phyloP scores from a whole-genome alignment of 768 basidiomycete genomes.

The Boletus sp. region DNA sequence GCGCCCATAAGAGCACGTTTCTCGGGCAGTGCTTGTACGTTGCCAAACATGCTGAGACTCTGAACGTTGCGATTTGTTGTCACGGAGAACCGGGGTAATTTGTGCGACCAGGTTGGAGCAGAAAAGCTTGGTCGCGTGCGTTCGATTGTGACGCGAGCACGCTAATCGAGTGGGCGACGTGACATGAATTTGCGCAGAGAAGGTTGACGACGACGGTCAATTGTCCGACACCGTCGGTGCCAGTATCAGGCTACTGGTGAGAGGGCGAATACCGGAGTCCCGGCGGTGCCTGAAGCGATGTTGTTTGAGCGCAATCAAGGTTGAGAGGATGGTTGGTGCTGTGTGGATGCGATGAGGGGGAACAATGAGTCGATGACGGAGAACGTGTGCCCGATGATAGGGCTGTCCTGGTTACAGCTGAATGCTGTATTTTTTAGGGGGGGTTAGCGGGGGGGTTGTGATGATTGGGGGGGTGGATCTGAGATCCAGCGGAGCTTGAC shows the following conservation, averaged over 20 bases:
- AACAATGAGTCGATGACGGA: neutral
- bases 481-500: slow-evolving; percentile 8
- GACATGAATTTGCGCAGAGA: neutral
- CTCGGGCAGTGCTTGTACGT: neutral
- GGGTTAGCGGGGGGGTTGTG: slow-evolving; percentile 8
- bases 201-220: neutral
- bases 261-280: neutral
- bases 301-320: neutral
- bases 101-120: neutral
- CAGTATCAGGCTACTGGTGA: neutral
- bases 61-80: neutral
- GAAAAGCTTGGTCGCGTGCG: neutral
- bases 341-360: neutral
- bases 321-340: neutral
- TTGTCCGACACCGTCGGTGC: neutral
- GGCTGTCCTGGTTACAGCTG: no score
- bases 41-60: neutral
- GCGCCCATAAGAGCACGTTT: neutral
- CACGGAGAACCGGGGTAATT: neutral
- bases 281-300: neutral
- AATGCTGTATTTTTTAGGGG: slow-evolving; percentile 3
- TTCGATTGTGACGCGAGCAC: neutral
- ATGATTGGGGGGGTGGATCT: slow-evolving; percentile 5
- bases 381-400: no score
- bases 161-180: neutral